Evolutionary conservation across 495 filamentous ascomycete species (phyloP).

Genomic region (Aspergillus ostianus): DNA sequence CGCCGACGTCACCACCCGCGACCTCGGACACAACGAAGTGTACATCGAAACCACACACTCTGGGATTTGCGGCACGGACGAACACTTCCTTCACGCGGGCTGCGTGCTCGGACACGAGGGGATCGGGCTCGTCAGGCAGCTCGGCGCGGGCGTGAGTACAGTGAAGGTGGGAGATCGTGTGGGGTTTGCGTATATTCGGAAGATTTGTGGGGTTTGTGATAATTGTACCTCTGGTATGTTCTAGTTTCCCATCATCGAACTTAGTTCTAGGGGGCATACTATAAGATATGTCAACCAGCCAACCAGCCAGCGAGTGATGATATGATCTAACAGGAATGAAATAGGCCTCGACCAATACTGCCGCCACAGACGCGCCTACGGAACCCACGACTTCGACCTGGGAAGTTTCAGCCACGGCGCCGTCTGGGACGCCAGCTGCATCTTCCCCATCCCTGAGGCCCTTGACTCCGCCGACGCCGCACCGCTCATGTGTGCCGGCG

Average conservation of each 20-base stretch:
- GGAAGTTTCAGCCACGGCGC: conserved; percentile 10
- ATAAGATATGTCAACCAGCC: too few relatives aligned
- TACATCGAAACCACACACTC: conserved; percentile 47
- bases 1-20: conserved; percentile 28
- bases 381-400: conserved; percentile 7
- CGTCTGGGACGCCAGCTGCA: conserved; percentile 17
- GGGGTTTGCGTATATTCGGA: conserved; percentile 15
- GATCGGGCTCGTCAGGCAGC: conserved; percentile 14
- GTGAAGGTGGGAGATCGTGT: conserved; percentile 18
- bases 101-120: conserved; percentile 20
- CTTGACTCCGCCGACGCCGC: conserved; percentile 66
- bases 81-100: conserved; percentile 33
- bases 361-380: conserved; percentile 2
- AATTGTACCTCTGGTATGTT: not conserved
- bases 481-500: conserved; percentile 86
- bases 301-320: too few relatives aligned
- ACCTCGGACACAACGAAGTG: conserved; percentile 35
- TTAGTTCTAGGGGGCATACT: too few relatives aligned
- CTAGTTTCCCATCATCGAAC: too few relatives aligned
- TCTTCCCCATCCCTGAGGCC: conserved; percentile 77
- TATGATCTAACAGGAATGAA: too few relatives aligned
- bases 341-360: conserved; percentile 11
- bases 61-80: conserved; percentile 45
- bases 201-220: conserved; percentile 11
- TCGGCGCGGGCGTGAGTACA: not conserved